Evolutionary conservation across 2,329 filamentous ascomycete genomes (phyloP).

Genomic region (Pezicula carpinea): DNA sequence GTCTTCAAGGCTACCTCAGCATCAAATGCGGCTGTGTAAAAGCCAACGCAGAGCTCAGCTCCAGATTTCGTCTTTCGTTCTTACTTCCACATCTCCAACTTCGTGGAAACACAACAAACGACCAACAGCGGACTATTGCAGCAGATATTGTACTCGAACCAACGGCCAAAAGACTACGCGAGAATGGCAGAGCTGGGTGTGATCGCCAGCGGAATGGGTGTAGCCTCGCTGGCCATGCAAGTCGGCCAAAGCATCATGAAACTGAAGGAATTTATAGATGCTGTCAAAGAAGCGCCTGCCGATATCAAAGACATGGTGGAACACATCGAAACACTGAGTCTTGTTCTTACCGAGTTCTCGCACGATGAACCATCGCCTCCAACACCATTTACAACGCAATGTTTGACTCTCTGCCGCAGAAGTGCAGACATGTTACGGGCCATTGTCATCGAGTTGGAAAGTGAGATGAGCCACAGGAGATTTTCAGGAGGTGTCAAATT

Average conservation of each 20-base stretch:
- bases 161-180: too few species aligned
- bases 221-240: conserved; percentile 6
- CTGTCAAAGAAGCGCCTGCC: conserved; percentile 9
- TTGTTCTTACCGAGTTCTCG: conserved; percentile 2
- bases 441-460: not conserved
- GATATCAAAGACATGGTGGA: conserved; percentile 7
- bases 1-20: too few species aligned
- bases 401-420: conserved; percentile 2
- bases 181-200: conserved; percentile 8
- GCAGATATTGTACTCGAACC: too few species aligned
- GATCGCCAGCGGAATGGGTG: conserved; percentile 7
- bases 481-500: conserved; percentile 4
- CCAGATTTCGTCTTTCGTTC: too few species aligned
- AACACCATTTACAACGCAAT: not conserved
- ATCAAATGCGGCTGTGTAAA: too few species aligned
- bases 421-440: not conserved
- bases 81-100: too few species aligned
- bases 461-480: conserved; percentile 1
- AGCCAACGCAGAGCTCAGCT: too few species aligned
- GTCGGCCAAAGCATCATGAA: conserved; percentile 6
- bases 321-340: conserved; percentile 8
- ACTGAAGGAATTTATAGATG: conserved; percentile 8
- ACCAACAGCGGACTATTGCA: too few species aligned
- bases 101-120: too few species aligned
- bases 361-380: not conserved